A percentile compares a stretch with the other conserved stretches of the same genome.
Evolutionary conservation across 129 eudicot genomes (phyloP).

Genomic region (Helichrysum umbraculigerum): DNA sequence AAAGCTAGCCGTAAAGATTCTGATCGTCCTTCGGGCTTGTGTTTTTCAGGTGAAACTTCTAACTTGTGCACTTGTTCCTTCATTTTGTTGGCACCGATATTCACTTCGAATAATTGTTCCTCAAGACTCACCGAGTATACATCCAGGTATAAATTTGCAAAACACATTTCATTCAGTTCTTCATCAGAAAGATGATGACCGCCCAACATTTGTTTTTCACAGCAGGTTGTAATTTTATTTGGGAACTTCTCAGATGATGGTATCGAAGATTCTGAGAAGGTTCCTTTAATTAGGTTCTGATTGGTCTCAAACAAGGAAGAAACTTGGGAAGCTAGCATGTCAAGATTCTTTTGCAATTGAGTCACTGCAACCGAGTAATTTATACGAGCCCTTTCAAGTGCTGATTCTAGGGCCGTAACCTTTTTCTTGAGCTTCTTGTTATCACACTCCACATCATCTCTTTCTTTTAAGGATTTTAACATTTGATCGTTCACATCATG

Average conservation of each 20-base stretch:
- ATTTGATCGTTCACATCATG: constrained; percentile 18
- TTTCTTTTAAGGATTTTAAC: constrained; percentile 17
- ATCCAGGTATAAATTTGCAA: constrained; percentile 52
- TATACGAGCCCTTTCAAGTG: constrained; percentile 74
- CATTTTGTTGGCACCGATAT: constrained; percentile 31
- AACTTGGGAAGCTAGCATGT: constrained; percentile 81
- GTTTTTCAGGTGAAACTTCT: constrained; percentile 53
- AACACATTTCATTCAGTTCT: constrained; percentile 53
- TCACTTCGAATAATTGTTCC: constrained; percentile 54
- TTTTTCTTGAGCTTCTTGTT: constrained; percentile 77
- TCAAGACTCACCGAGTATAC: constrained; percentile 56
- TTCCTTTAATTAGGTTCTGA: constrained; percentile 68
- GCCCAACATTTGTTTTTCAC: constrained; percentile 35
- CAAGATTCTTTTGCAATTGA: constrained; percentile 85
- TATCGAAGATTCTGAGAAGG: constrained; percentile 50
- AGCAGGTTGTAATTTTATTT: constrained; percentile 22
- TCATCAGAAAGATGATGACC: constrained; percentile 56
- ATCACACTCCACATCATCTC: constrained; percentile 37
- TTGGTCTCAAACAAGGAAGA: constrained; percentile 85
- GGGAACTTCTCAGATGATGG: constrained; percentile 28
- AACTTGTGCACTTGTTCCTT: constrained; percentile 37
- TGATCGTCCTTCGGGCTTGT: constrained; percentile 48
- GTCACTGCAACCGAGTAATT: constrained; percentile 87
- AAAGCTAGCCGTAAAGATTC: constrained; percentile 84
- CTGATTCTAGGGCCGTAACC: constrained; percentile 68